Evolutionary conservation across 257 asterid genomes (phyloP).

Genomic region (Scutellaria baicalensis): DNA sequence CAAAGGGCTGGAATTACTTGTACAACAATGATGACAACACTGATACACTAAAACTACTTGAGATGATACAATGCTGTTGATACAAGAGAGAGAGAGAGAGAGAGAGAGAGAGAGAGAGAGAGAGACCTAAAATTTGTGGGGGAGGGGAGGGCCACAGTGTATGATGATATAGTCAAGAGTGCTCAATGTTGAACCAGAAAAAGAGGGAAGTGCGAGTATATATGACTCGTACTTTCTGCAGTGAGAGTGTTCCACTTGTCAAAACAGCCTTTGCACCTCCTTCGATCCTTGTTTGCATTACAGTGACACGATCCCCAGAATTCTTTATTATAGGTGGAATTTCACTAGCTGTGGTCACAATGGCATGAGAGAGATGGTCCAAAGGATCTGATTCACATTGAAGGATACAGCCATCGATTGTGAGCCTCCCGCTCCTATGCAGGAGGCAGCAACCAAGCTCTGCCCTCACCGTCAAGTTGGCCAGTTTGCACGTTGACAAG

Average conservation of each 20-base stretch:
- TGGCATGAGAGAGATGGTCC: slow-evolving; percentile 94
- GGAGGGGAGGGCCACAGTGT: neutral
- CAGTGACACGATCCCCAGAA: slow-evolving; percentile 51
- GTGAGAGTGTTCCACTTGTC: slow-evolving; percentile 68
- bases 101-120: too few relatives aligned
- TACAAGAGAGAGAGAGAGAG: slow-evolving; percentile 9
- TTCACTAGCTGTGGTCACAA: slow-evolving; percentile 71
- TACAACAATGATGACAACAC: slow-evolving; percentile 12
- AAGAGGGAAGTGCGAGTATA: slow-evolving; percentile 69
- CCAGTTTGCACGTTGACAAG: slow-evolving; percentile 75
- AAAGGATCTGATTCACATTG: slow-evolving; percentile 87
- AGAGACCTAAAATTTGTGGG: neutral
- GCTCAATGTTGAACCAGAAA: slow-evolving; percentile 78
- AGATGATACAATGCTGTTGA: neutral
- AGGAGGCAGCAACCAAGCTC: slow-evolving; percentile 97
- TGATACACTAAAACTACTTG: neutral
- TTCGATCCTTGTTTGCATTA: slow-evolving; percentile 69
- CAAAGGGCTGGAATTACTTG: neutral
- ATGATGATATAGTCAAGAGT: slow-evolving; percentile 7
- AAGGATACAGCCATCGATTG: slow-evolving; percentile 80
- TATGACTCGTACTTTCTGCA: slow-evolving; percentile 79
- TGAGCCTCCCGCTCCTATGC: slow-evolving; percentile 89
- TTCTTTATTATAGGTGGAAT: slow-evolving; percentile 32
- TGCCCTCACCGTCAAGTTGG: slow-evolving; percentile 88
- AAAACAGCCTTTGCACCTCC: slow-evolving; percentile 98